These are phyloP conservation scores for Juglanconis oblonga DNA, from an alignment of 2,329 filamentous ascomycete genomes.

Conservation along the genomic window DNA sequence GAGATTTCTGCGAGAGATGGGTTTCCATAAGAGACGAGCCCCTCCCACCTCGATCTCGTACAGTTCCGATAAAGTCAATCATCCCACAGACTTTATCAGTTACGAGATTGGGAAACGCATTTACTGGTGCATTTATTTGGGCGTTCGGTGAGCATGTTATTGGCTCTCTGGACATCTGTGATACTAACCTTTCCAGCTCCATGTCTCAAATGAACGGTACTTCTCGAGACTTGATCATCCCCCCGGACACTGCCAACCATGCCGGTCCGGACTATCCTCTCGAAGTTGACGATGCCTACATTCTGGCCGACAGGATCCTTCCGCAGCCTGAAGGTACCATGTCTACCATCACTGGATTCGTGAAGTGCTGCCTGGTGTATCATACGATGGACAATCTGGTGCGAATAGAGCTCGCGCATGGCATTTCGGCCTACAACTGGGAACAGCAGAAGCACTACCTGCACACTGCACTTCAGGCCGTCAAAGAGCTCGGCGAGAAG, in stretches of 20 bases:
- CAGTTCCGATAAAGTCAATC: conserved; percentile 38
- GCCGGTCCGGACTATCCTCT: conserved; percentile 76
- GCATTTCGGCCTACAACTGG: conserved; percentile 74
- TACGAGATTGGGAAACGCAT: conserved; percentile 74
- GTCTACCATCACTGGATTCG: conserved; percentile 76
- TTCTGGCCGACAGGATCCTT: conserved; percentile 68
- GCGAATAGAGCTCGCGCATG: conserved; percentile 79
- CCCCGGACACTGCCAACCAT: conserved; percentile 71
- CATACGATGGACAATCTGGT: conserved; percentile 75
- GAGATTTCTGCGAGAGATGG: conserved; percentile 65
- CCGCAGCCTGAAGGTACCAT: conserved; percentile 66
- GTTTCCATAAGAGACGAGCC: conserved; percentile 55
- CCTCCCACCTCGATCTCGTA: conserved; percentile 36
- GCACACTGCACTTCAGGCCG: conserved; percentile 66
- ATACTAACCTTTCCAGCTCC: conserved; percentile 47
- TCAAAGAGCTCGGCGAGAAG: conserved; percentile 65
- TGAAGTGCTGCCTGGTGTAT: conserved; percentile 74
- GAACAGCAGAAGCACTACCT: conserved; percentile 72
- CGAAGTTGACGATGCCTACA: conserved; percentile 81
- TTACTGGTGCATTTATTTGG: conserved; percentile 81
- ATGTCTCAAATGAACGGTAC: conserved; percentile 74
- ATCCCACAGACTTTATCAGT: conserved; percentile 65
- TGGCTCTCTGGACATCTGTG: not conserved
- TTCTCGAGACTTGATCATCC: conserved; percentile 69
- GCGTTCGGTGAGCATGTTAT: conserved; percentile 52